Percentiles rank a stretch among this genome's conserved stretches.
phyloP scores from a whole-genome alignment of 768 basidiomycete species.

The Trametes maxima region DNA sequence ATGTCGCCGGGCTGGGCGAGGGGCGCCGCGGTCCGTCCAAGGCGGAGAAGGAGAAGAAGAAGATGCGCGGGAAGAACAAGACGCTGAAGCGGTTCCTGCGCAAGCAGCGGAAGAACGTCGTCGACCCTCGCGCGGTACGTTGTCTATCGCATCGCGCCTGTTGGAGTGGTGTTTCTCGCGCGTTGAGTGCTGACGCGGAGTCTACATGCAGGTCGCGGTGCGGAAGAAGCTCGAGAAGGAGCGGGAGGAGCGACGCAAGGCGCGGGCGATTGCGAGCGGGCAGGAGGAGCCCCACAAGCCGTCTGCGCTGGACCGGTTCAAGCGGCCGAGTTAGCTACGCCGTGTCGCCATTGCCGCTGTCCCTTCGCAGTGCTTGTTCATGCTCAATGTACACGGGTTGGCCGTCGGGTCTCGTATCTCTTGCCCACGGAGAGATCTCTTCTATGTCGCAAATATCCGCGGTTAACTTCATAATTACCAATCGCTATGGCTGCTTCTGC shows the following conservation, averaged over 20 bases:
- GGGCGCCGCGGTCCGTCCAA: slow-evolving; percentile 35
- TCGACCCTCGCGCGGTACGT: slow-evolving; percentile 74
- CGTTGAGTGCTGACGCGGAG: slow-evolving; percentile 29
- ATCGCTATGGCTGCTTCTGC: too few relatives aligned
- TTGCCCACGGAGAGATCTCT: too few relatives aligned
- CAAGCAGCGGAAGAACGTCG: slow-evolving; percentile 94
- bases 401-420: too few relatives aligned
- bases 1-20: slow-evolving; percentile 30
- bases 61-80: slow-evolving; percentile 88
- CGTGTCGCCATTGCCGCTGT: too few relatives aligned
- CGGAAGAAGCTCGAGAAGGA: slow-evolving; percentile 44
- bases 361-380: too few relatives aligned
- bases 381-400: too few relatives aligned
- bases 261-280: slow-evolving; percentile 30
- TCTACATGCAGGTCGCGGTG: slow-evolving; percentile 44
- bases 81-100: slow-evolving; percentile 83
- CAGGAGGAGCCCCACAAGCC: slow-evolving; percentile 29
- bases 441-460: too few relatives aligned
- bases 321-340: slow-evolving; percentile 15
- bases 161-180: background rate
- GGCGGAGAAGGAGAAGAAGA: slow-evolving; percentile 63
- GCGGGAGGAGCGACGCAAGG: slow-evolving; percentile 35
- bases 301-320: slow-evolving; percentile 46
- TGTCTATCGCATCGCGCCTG: slow-evolving; percentile 25
- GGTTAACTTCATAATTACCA: too few relatives aligned